Base-by-base conservation (phyloP, 805 yeast genomes). In the Hanseniaspora clermontiae region DNA sequence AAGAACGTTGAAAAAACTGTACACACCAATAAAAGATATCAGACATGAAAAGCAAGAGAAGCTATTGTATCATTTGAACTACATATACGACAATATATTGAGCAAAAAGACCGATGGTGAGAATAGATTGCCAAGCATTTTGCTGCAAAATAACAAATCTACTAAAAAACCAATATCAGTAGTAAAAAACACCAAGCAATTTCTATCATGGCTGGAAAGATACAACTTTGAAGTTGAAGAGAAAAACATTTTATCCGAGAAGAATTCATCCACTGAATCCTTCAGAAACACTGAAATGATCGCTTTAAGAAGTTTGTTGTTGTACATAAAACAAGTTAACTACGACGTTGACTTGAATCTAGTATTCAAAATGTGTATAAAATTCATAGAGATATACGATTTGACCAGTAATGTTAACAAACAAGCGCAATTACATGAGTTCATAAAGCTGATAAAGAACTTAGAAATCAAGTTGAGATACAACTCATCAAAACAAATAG, bases 1-100 rank as follows among this genome's bases (percentile, higher is more conserved):
- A 34, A 48, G 58, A 42, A 34, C 61, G n/a, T 58, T 66, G 32
- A 66, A 65, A 58, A 66, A 68, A 8, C 50, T 65, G 19, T 63
- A 62, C 43, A 65, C 68, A 6, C 69, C 68, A 3, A 51, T 56
- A 9, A 58, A 62, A n/a, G 59, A 61, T 50, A 57, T 59, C 31
- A 52, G 59, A 7, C 36, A 59, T 40, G 57, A 61, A 2, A 54
- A 60, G 8, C 59, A 59, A 34, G 50, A 61, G 24, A 48, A 60
- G 17, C 37, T 65, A 27, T 38, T 64, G 29, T 54, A 50, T n/a
- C 60, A 61, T 34, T 60, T 66, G 15, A 51, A 19, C 9, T 52
- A 42, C 39, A 37, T 52, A 2, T 52, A 52, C 37, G 50, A 52
- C 15, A 45, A 52, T n/a, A 45, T 52, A 20, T 14, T 52, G n/a